Evolutionary conservation across 1,284 basidiomycete genomes (phyloP), one percentile per base, ranked within the genome.

Genomic region (Ceratobasidium sp.): DNA sequence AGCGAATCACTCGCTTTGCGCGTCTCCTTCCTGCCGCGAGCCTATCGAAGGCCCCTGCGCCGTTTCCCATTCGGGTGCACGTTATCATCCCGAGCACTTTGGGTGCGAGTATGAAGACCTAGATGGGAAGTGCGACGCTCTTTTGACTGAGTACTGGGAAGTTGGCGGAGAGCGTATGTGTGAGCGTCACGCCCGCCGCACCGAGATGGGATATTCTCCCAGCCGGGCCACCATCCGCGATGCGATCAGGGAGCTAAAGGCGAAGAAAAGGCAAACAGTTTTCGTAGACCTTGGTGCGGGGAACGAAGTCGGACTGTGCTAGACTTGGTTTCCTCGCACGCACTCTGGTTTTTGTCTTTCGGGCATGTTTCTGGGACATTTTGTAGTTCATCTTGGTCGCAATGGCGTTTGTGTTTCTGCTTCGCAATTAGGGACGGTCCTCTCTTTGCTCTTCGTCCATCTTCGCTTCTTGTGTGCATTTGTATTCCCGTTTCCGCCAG

Each of bases 21-120:
- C 92, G 5, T 88, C 92, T 1, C 80, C 86, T 2, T 84, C 84
- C n/a, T 97, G 94, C 80, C 89, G 92, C 8, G 88, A 91, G 81
- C 94, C 94, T 0, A 94, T 97, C 79, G 95, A 97, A 82, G 94
- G 95, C 0, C 89, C 93, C 0, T 96, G 94, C 80, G 92, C 95
- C 13, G 88, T 95, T 27, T 91, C 90, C 19, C 89, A 94, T 77
- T 83, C 88, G 14, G 91, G 91, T 16, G 89, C 88, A 77, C 87
- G 91, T 43, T 96, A 91, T 82, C 95, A 96, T 80, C 92, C 94
- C 2, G 92, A 92, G 74, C 93, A 95, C 80, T 86, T 96, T 79
- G 83, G 88, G 19, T 87, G 88, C 76, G 82, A 83, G 74, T 69
- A 75, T 61, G 68, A 80, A 82, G 66, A 76, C 72, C 43, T 41